Evolutionary conservation across 345 rosid genomes (phyloP), one percentile per base, ranked within the genome.

Genomic region (Erodium maritimum): DNA sequence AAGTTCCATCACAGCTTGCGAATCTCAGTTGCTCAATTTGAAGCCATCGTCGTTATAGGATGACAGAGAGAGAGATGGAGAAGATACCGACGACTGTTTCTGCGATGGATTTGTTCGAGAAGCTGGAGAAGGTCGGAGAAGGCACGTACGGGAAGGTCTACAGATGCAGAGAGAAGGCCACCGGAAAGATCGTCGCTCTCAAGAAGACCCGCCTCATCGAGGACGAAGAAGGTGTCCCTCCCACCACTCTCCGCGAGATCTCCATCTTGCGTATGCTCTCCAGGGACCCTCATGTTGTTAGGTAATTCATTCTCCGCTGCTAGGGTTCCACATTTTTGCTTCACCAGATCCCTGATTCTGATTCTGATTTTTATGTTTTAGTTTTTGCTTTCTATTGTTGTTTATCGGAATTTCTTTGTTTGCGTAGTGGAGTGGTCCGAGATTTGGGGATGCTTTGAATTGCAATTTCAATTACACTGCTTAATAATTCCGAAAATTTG

Each of bases 221-320:
- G 61, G 99, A 93, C 67, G 95, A 93, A 19, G 97, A 93, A 78
- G 99, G 99, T 20, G 99, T 89, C 62, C 99, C 97, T 54, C 86
- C 99, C 54, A 93, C 99, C 23, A 93, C 99, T 42, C 99, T 89
- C 57, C 97, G 99, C 10, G 99, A 89, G 79, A 83, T 93, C 72
- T 93, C 99, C 59, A 93, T 93, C 73, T 74, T 93, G 71, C 95
- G 97, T 50, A 93, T 89, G 95, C 99, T 93, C 70, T 91, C 99
- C 59, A 77, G 86, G 1, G 99, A 93, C 67, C 88, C 99, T 21
- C 95, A 93, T 66, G 67, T 93, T 58, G 97, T 93, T 67, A 84
- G 79, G 90, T 87, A 58, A 7, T 17, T 19, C 29, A 16, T 25
- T 42, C 33, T 11, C 61, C 22, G 19, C 17, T 17, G 9, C 19